Conservation (phyloP, 2,329 filamentous ascomycete species). For the Fusarium zealandicum region DNA sequence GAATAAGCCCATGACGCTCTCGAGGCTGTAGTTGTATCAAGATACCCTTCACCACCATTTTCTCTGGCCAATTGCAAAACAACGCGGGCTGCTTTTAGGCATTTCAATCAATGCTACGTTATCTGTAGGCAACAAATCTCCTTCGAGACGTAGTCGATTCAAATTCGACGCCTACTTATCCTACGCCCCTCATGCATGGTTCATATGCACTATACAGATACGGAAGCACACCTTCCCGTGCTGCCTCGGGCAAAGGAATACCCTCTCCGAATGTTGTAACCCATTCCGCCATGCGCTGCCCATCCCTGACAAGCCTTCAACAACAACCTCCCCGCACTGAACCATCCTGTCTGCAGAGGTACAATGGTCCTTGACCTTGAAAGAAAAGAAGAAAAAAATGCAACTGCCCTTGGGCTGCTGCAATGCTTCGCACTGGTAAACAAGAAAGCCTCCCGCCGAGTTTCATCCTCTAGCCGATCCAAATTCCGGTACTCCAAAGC, state of each 20-base stretch:
- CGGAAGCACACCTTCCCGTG: neutral
- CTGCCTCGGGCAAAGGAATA: slow-evolving; percentile 7
- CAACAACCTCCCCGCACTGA: slow-evolving; percentile 11
- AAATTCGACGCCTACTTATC: neutral
- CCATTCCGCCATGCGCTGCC: slow-evolving; percentile 12
- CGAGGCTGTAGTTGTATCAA: neutral
- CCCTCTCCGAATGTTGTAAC: slow-evolving; percentile 17
- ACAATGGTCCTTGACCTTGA: neutral
- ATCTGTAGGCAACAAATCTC: neutral
- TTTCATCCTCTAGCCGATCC: slow-evolving; percentile 23
- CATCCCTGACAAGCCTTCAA: slow-evolving; percentile 8
- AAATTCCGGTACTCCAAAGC: slow-evolving; percentile 28
- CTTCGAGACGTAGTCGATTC: neutral
- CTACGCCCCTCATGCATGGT: neutral
- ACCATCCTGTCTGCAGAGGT: neutral
- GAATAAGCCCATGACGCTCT: slow-evolving; percentile 7
- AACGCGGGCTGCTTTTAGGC: too few relatives aligned
- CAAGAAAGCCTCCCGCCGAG: slow-evolving; percentile 19
- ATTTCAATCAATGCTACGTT: neutral
- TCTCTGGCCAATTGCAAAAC: neutral
- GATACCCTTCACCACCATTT: slow-evolving; percentile 13
- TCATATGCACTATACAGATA: slow-evolving; percentile 8
- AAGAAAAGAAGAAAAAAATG: slow-evolving; percentile 20
- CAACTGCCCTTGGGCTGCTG: slow-evolving; percentile 30
- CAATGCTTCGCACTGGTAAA: slow-evolving; percentile 29